Evolutionary conservation across 768 basidiomycete species (phyloP), one percentile per base, ranked within the genome.

Genomic region (Amanita rubescens): DNA sequence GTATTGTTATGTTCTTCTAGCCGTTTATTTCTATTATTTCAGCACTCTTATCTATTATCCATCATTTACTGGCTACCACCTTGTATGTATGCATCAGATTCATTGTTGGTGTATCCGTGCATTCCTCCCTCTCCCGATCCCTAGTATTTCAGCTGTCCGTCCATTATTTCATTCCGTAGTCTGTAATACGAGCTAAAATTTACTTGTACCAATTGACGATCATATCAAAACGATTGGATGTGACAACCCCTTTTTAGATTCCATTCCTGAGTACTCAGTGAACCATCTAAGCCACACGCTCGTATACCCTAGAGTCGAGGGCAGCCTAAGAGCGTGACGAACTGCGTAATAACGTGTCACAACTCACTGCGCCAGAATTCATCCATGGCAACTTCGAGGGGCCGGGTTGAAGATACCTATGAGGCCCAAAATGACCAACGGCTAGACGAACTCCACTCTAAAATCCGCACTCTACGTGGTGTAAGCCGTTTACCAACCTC

Each of bases 381-480:
- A 57, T 49, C 24, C 56, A 76, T 76, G 71, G 72, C 72, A 5
- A 76, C 75, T 32, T 67, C 74, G 60, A 66, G 66, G 7, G 61
- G 62, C 44, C 69, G 65, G 17, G 74, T 78, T 7, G 86, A 90
- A 63, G 80, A 87, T 53, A 86, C 84, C 1, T 91, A 92, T 60
- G 90, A 93, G 66, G 64, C 77, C 6, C 90, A 94, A 67, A 94
- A 93, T 64, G 89, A 94, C 73, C 83, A 89, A 62, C 75, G 81
- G 25, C 75, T 93, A 10, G 89, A 93, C 53, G 86, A 90, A 47
- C 73, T 94, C 1, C 90, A 93, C 66, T 81, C 87, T 17, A 94
- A 94, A 65, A 80, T 92, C 45, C 79, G 89, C 38, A 86, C 85
- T 15, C 65, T 93, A 44, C 82, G 90, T 56, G 85, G 86, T n/a